Conservation (phyloP, 176 grass and related monocot genomes). For the Eremochloa ophiuroides region DNA sequence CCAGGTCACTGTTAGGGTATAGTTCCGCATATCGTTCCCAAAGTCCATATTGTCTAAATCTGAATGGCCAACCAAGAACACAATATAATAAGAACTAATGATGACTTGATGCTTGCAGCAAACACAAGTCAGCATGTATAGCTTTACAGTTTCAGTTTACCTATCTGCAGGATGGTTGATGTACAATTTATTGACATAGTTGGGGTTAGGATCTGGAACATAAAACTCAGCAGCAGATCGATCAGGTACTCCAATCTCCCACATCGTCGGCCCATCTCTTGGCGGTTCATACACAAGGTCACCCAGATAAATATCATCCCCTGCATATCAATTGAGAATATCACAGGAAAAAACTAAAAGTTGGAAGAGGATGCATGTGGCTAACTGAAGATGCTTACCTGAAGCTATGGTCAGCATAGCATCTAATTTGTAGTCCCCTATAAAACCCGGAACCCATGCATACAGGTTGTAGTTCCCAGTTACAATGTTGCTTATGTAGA, state of each 20-base stretch:
- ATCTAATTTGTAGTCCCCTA: conserved; percentile 80
- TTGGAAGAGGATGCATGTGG: neutral
- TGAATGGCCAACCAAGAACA: conserved; percentile 15
- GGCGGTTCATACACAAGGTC: conserved; percentile 69
- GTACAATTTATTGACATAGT: conserved; percentile 62
- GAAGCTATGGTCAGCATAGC: conserved; percentile 48
- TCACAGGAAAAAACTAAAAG: conserved; percentile 20
- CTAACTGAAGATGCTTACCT: conserved; percentile 38
- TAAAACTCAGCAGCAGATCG: conserved; percentile 74
- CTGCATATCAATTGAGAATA: conserved; percentile 21
- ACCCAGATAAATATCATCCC: conserved; percentile 63
- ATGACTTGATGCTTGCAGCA: neutral
- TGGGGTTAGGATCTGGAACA: conserved; percentile 77
- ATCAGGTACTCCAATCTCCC: conserved; percentile 83
- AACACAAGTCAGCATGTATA: neutral
- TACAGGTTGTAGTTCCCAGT: conserved; percentile 70
- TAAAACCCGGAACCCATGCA: conserved; percentile 75
- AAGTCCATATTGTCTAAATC: conserved; percentile 87
- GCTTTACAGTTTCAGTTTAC: conserved; percentile 31
- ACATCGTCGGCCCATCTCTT: conserved; percentile 76
- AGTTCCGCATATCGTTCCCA: conserved; percentile 88
- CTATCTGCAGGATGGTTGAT: conserved; percentile 67
- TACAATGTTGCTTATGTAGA: conserved; percentile 66
- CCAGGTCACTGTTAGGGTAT: conserved; percentile 62
- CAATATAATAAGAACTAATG: neutral